phyloP scores from a whole-genome alignment of 139 green algal genomes.

The Edaphochlamys debaryana region DNA sequence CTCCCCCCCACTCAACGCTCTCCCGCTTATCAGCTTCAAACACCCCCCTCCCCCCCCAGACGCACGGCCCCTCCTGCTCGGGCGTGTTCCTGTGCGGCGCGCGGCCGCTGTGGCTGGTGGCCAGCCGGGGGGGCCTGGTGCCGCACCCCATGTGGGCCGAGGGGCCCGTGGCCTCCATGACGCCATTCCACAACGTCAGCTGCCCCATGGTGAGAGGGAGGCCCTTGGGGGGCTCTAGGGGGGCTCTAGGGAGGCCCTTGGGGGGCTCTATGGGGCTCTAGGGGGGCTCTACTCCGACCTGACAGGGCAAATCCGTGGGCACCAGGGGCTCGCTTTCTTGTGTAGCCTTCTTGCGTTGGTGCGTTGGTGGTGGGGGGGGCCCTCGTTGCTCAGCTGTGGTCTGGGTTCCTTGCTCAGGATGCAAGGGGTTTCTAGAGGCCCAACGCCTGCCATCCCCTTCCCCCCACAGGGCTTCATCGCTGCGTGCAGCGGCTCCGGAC shows the following conservation, averaged over 20 bases:
- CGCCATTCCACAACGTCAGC: conserved; percentile 92
- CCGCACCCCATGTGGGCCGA: conserved; percentile 65
- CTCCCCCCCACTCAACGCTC: too few relatives aligned
- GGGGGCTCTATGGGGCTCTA: too few relatives aligned
- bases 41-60: not conserved
- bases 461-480: conserved; percentile 78
- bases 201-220: conserved; percentile 65
- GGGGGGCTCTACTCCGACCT: too few relatives aligned
- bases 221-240: not conserved
- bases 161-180: conserved; percentile 68
- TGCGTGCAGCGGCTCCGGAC: conserved; percentile 28
- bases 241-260: not conserved
- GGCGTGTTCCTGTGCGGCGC: conserved; percentile 74
- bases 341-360: too few relatives aligned
- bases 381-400: too few relatives aligned
- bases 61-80: conserved; percentile 13
- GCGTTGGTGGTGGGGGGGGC: too few relatives aligned
- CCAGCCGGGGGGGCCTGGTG: conserved; percentile 64
- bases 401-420: too few relatives aligned
- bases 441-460: too few relatives aligned
- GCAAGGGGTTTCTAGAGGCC: too few relatives aligned
- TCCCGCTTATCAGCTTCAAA: too few relatives aligned
- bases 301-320: too few relatives aligned
- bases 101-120: conserved; percentile 81
- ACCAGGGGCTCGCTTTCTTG: too few relatives aligned